These are phyloP conservation scores for Nannochloropsis limnetica DNA, from an alignment of 352 stramenopile genomes.

Conservation along the genomic window DNA sequence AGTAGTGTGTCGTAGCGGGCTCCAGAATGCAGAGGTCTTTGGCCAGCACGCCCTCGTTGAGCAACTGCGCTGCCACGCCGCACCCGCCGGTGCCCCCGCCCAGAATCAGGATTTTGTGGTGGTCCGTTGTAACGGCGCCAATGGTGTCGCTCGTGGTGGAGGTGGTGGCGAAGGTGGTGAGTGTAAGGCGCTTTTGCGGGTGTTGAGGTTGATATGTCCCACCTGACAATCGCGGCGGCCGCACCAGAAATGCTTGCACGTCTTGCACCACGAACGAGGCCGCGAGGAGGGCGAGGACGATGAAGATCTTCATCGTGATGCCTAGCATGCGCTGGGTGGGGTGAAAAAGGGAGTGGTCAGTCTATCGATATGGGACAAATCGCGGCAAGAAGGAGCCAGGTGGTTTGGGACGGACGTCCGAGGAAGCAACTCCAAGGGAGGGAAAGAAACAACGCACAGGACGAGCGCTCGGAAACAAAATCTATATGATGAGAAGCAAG, in stretches of 20 bases:
- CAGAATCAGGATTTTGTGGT: slow-evolving; percentile 51
- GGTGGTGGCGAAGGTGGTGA: background rate
- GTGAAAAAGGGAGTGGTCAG: background rate
- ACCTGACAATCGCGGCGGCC: background rate
- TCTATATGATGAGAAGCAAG: no score
- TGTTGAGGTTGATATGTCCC: slow-evolving; percentile 28
- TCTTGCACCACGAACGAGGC: background rate
- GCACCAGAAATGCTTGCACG: background rate
- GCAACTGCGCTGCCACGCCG: slow-evolving; percentile 49
- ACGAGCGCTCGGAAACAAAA: background rate
- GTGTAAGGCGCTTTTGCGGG: background rate
- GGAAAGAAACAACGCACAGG: background rate
- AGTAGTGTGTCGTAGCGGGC: slow-evolving; percentile 49
- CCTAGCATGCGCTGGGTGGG: background rate
- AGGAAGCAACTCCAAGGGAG: background rate
- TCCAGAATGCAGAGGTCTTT: slow-evolving; percentile 52
- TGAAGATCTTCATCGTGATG: background rate
- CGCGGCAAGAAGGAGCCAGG: no score
- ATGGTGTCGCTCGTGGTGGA: slow-evolving; percentile 3
- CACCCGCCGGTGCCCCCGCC: slow-evolving; percentile 52
- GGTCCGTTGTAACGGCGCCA: background rate
- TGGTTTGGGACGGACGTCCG: no score
- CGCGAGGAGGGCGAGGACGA: background rate
- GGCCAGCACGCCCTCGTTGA: slow-evolving; percentile 46
- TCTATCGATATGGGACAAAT: background rate